These are phyloP conservation scores for Chaetomium sp. DNA, from an alignment of 2,329 filamentous ascomycete genomes.

Conservation along the genomic window DNA sequence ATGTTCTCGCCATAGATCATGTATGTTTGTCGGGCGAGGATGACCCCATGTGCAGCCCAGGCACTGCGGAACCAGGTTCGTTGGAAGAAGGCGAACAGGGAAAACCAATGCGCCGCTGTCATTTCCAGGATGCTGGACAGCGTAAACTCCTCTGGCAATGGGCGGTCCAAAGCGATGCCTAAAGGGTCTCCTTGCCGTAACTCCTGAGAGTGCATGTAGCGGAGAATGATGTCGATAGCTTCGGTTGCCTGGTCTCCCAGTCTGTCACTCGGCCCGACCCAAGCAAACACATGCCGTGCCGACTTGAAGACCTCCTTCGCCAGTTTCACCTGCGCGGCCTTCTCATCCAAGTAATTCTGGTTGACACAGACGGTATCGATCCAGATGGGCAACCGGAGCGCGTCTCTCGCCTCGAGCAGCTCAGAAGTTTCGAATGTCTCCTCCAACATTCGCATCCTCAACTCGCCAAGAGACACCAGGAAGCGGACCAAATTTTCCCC, in stretches of 20 bases:
- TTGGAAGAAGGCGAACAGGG: not conserved
- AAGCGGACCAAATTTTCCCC: not conserved
- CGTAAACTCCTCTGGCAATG: not conserved
- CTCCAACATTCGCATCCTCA: not conserved
- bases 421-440: not conserved
- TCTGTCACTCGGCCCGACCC: not conserved
- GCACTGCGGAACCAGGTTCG: not conserved
- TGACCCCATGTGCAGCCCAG: not conserved
- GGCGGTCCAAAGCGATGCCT: not conserved
- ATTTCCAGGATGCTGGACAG: not conserved
- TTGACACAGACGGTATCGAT: slow-evolving; percentile 2
- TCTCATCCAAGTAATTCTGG: not conserved
- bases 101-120: not conserved
- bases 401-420: not conserved
- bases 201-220: not conserved
- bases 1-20: not conserved
- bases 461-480: not conserved
- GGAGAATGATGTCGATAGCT: not conserved
- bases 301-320: not conserved
- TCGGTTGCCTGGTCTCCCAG: not conserved
- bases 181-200: not conserved
- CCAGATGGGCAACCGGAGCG: not conserved
- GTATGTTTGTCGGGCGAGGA: not conserved
- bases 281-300: not conserved
- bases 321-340: not conserved